Evolutionary conservation across 2,329 filamentous ascomycete genomes (phyloP), one percentile per base, ranked within the genome.

Genomic region (Samsoniella hepiali): DNA sequence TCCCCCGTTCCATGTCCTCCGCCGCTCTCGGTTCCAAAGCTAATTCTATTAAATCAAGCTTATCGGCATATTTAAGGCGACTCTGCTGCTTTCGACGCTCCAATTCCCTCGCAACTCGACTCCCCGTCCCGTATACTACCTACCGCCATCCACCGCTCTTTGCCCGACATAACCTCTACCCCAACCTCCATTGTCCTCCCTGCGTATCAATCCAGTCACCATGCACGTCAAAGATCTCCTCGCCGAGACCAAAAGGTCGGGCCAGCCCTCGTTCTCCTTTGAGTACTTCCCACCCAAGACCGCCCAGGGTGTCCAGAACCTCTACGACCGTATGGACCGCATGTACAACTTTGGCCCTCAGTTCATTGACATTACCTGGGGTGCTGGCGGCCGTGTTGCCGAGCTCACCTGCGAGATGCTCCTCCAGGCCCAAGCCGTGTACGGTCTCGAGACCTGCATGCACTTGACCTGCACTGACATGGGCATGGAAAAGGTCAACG

Each of bases 241-340:
- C 72, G 82, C 86, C 70, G 90, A 94, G 71, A 88, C 93, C 77
- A 87, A 93, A 78, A 84, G 85, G 79, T 87, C 88, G 72, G 87
- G 88, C 74, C 86, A 90, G 72, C 90, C 93, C 64, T 95, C 93
- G 74, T 97, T 97, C 83, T 99, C 95, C 65, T 99, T 99, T 81
- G 95, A 99, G 78, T 99, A 97, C 83, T 99, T 99, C 79, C 95
- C 95, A 58, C 95, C 95, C 45, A 99, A 99, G 82, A 99, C 95
- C 8, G 90, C 91, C 11, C 91, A 95, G 79, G 95, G 95, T 83
- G 94, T 99, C 13, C 95, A 99, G 80, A 99, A 99, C 77, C 88
- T 99, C 64, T 99, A 99, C 83, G 95, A 99, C 71, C 91, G 95
- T 70, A 98, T 99, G 91, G 95, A 99, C 79, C 93, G 93, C 78